These are phyloP conservation scores for Craterostigma plantagineum DNA, from an alignment of 257 asterid genomes.

Conservation along the genomic window DNA sequence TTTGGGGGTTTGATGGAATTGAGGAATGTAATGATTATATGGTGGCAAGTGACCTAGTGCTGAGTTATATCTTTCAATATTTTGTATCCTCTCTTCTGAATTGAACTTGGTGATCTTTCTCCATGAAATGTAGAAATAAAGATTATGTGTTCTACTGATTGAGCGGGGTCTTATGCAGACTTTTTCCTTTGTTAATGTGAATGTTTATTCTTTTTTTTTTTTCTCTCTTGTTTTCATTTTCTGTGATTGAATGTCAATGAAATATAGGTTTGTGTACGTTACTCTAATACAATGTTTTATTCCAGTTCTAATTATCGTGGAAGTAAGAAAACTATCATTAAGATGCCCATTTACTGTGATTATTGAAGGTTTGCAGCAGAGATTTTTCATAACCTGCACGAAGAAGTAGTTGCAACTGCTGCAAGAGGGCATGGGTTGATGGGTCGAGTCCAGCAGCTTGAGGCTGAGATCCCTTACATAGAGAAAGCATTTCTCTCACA, in stretches of 20 bases:
- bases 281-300: not conserved
- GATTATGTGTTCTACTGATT: too few relatives aligned
- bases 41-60: not conserved
- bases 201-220: too few relatives aligned
- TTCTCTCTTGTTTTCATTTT: too few relatives aligned
- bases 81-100: too few relatives aligned
- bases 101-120: too few relatives aligned
- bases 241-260: too few relatives aligned
- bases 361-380: slow-evolving; percentile 87
- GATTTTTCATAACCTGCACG: slow-evolving; percentile 79
- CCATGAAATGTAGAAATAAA: too few relatives aligned
- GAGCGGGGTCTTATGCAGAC: too few relatives aligned
- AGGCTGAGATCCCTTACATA: slow-evolving; percentile 57
- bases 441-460: slow-evolving; percentile 82
- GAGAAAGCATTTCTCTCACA: slow-evolving; percentile 85
- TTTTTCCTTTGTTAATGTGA: too few relatives aligned
- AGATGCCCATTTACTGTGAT: slow-evolving; percentile 21
- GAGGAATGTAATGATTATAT: not conserved
- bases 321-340: not conserved
- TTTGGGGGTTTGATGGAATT: slow-evolving; percentile 8
- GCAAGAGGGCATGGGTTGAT: slow-evolving; percentile 70
- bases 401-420: slow-evolving; percentile 83
- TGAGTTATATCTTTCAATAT: too few relatives aligned
- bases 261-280: not conserved
- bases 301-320: not conserved